A percentile compares a stretch with the other conserved stretches of the same genome.
Conservation (phyloP, 352 stramenopile species). For the Phytophthora citricola region DNA sequence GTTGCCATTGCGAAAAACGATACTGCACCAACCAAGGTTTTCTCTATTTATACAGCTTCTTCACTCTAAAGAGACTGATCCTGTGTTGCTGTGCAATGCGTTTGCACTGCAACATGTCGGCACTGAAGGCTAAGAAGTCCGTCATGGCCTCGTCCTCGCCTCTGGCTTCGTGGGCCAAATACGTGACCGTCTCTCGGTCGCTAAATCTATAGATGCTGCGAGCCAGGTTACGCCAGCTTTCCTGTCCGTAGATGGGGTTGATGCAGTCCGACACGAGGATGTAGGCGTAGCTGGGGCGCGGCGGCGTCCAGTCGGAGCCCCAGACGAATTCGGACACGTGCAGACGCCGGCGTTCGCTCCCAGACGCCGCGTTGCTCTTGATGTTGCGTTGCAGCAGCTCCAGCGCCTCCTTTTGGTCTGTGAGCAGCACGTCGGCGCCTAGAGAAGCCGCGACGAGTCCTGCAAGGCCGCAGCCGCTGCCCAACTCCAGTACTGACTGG, state of each 20-base stretch:
- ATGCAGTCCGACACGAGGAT: constrained; percentile 88
- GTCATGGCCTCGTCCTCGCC: constrained; percentile 76
- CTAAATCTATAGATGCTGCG: constrained; percentile 73
- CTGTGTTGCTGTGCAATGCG: constrained; percentile 47
- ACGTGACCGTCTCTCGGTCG: constrained; percentile 58
- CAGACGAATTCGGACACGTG: constrained; percentile 68
- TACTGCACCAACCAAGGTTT: background rate
- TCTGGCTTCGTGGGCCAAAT: constrained; percentile 72
- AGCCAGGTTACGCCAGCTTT: constrained; percentile 82
- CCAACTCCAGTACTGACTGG: constrained; percentile 74
- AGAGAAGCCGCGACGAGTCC: constrained; percentile 70
- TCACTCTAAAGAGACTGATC: constrained; percentile 68
- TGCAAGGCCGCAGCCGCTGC: constrained; percentile 79
- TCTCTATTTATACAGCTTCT: constrained; percentile 30
- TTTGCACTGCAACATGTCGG: constrained; percentile 45
- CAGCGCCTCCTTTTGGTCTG: constrained; percentile 72
- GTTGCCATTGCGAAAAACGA: constrained; percentile 4
- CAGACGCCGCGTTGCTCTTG: constrained; percentile 49
- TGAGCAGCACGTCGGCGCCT: constrained; percentile 74
- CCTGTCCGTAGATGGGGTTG: constrained; percentile 84
- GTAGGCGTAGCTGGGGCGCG: constrained; percentile 55
- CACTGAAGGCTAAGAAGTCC: constrained; percentile 71
- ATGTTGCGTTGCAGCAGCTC: constrained; percentile 74
- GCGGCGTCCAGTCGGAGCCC: constrained; percentile 42
- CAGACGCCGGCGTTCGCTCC: constrained; percentile 45